Base-by-base conservation (phyloP, 164 flowering plant genomes). In the Umbilicus rupestris region DNA sequence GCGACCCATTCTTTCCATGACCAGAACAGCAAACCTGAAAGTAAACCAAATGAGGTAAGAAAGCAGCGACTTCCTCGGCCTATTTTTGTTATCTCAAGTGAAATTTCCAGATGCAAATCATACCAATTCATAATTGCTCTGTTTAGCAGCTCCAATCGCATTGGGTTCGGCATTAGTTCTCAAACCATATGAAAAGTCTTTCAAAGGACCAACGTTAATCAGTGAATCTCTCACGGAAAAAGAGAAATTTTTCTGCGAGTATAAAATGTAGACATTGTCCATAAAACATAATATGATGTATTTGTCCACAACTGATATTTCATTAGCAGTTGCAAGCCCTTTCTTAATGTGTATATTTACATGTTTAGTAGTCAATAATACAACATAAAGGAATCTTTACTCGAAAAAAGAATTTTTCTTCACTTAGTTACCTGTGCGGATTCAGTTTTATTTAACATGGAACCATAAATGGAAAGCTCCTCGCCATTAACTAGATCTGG, bases 121-220 rank as follows among this genome's bases (percentile, higher is more conserved):
- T 44, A 91, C 99, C 92, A 95, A 78, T 80, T 95, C 98, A 81
- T 95, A 92, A 72, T 95, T 95, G 74, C 99, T 95, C 73, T 95
- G 97, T 75, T 88, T 95, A 65, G 99, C 84, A 79, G 83, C 72
- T 66, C 98, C 98, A 47, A 82, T 77, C 33, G 97, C 98, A 85
- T 84, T 88, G 44, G 83, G 83, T 72, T 95, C 97, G 62, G 96
- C 96, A 86, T 90, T 92, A 22, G 81, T 79, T 80, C 99, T 85
- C 55, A 92, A 77, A 69, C 99, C 96, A 77, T 95, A 84, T 4
- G 99, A 74, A 72, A 95, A 92, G 77, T 95, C 99, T 71, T 92
- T 95, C 78, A 95, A 42, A 55, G 99, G 99, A 46, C 99, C 99
- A 73, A 95, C 76, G 73, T 95, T 95, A 60, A 83, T 76, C 76